A percentile compares a stretch with the other conserved stretches of the same genome.
phyloP scores from a whole-genome alignment of 2,329 filamentous ascomycete genomes.

The Xylariaceae sp. region DNA sequence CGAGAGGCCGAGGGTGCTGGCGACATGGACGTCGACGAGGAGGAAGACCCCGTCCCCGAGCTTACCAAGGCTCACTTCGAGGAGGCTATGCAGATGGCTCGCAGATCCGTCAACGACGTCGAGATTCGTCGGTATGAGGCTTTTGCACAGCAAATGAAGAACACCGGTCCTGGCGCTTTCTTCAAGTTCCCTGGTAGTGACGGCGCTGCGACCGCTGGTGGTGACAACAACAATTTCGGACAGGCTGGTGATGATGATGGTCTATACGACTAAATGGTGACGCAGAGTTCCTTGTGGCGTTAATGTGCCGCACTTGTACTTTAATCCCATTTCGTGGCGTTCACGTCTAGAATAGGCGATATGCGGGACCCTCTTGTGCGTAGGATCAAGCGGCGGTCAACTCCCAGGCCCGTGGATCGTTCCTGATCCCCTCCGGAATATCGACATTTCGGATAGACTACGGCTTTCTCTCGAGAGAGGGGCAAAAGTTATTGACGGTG shows the following conservation, averaged over 20 bases:
- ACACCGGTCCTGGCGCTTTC: conserved; percentile 87
- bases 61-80: conserved; percentile 96
- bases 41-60: conserved; percentile 88
- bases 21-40: conserved; percentile 76
- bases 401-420: conserved; percentile 11
- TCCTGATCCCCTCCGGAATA: conserved; percentile 10
- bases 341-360: conserved; percentile 3
- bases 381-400: background rate
- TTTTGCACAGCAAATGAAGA: conserved; percentile 99
- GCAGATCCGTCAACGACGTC: conserved; percentile 89
- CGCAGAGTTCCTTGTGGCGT: conserved; percentile 17
- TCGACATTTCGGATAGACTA: conserved; percentile 22
- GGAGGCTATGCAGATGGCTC: conserved; percentile 94
- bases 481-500: conserved; percentile 11
- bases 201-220: conserved; percentile 61
- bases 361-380: background rate
- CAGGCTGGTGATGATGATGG: conserved; percentile 91
- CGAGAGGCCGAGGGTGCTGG: conserved; percentile 85
- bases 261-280: conserved; percentile 75
- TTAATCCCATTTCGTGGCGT: conserved; percentile 36
- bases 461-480: conserved; percentile 17
- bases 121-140: conserved; percentile 98
- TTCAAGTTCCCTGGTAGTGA: conserved; percentile 91
- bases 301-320: conserved; percentile 37
- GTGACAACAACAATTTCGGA: conserved; percentile 61